A percentile compares a stretch with the other conserved stretches of the same genome.
These are phyloP conservation scores for Barbarea vulgaris DNA, from an alignment of 345 rosid genomes.

Conservation along the genomic window DNA sequence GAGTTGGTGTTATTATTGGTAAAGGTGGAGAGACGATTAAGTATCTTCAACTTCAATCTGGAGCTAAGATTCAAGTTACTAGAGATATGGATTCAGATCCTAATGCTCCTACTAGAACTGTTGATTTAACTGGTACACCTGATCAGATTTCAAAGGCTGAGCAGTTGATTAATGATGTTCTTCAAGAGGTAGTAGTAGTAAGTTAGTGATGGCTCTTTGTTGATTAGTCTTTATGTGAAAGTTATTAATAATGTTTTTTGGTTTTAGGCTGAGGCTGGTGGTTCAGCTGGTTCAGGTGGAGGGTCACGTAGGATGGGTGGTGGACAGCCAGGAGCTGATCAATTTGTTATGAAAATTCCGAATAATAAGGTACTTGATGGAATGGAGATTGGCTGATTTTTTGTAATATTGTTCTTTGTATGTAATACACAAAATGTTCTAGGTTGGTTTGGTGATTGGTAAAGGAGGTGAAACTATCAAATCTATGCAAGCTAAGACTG, in stretches of 20 bases:
- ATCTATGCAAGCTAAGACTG: slow-evolving; percentile 89
- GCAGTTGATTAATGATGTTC: slow-evolving; percentile 87
- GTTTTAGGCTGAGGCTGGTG: slow-evolving; percentile 88
- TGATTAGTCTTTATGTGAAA: background rate
- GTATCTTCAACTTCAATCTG: slow-evolving; percentile 90
- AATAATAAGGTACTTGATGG: slow-evolving; percentile 75
- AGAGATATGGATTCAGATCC: slow-evolving; percentile 95
- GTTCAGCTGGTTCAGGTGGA: slow-evolving; percentile 60
- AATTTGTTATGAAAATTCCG: slow-evolving; percentile 72
- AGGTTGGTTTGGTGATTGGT: slow-evolving; percentile 99
- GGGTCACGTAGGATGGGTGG: slow-evolving; percentile 71
- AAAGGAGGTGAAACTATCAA: slow-evolving; percentile 99
- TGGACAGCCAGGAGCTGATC: slow-evolving; percentile 79
- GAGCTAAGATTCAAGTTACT: slow-evolving; percentile 97
- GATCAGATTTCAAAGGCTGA: slow-evolving; percentile 92
- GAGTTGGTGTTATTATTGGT: slow-evolving; percentile 98
- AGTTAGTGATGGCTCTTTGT: background rate
- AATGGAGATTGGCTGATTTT: slow-evolving; percentile 14
- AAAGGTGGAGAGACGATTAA: slow-evolving; percentile 98
- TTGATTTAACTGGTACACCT: slow-evolving; percentile 81
- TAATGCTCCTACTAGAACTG: slow-evolving; percentile 61
- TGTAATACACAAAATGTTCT: slow-evolving; percentile 41
- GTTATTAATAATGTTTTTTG: slow-evolving; percentile 9
- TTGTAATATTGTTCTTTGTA: slow-evolving; percentile 27
- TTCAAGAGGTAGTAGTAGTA: slow-evolving; percentile 78